Evolutionary conservation across 805 yeast genomes (phyloP), one percentile per base, ranked within the genome.

Genomic region (Brettanomyces sp.): DNA sequence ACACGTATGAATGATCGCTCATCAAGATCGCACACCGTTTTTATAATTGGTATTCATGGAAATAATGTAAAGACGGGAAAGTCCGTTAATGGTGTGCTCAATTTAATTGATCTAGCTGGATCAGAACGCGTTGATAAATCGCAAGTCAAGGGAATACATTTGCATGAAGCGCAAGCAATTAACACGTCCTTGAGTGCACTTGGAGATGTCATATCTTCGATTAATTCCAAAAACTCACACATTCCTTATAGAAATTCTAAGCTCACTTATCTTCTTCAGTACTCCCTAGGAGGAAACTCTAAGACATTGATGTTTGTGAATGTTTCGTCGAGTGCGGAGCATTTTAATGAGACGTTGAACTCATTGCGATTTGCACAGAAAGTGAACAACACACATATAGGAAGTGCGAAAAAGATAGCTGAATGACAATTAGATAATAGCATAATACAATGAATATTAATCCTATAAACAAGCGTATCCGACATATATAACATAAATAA

Each of bases 291-390:
- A 5, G 96, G 96, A 0, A 75, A 78, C 46, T 85, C 96, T 3
- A 93, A 91, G 63, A 88, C 96, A 0, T 69, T 91, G 48, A 89
- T 91, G 96, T 84, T 91, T 70, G 96, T 89, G 13, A 90, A 88
- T 55, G 72, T 90, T 1, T 84, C 95, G 1, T 89, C 95, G 3
- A 65, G 74, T 43, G 60, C 59, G 9, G 64, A 64, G 13, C 85
- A 86, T 59, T 69, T 80, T 37, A 76, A 72, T 52, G 99, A 93
- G 59, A 84, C 95, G 1, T 54, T 90, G 32, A 88, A 86, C 57
- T 86, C 96, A 0, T 69, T 93, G 42, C 69, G 97, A 44, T 91
- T 91, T 70, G 98, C 98, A 0, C 77, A 87, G 4, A 88, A 85
- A 52, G 93, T 85, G 3, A 82, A 83, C 54, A 67, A 66, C 34